Base-by-base conservation (phyloP, 495 filamentous ascomycete genomes). In the Neurospora tetraspora region DNA sequence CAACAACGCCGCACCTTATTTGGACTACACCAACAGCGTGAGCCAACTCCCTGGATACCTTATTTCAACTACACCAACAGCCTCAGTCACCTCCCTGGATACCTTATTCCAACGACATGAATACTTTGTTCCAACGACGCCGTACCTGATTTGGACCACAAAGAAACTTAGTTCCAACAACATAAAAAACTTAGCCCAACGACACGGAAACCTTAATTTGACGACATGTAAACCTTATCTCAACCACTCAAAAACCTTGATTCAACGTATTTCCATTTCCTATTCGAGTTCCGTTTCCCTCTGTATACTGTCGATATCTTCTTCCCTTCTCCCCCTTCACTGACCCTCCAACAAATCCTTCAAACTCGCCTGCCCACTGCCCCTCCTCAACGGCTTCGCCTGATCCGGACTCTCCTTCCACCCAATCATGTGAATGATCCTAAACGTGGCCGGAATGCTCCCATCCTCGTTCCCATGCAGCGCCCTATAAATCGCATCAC, bases 401-500 rank as follows among this genome's bases (percentile, higher is more conserved):
- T 98, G 94, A 69, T 90, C 86, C 37, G 86, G 85, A 0, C 91
- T 91, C 76, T 95, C 92, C 81, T 95, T 96, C 96, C 96, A 99
- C 20, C 96, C 96, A 83, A 99, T 98, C 94, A 98, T 95, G 79
- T 93, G 96, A 71, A 97, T 96, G 74, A 96, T 85, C 72, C 93
- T 86, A 79, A 95, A 98, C n/a, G 94, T 98, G 10, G 94, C 94
- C 3, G 94, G 94, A 71, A 97, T 83, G 0, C 80, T 89, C 18
- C 91, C 89, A 69, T 92, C 84, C 69, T 86, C 86, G 72, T 86
- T 83, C 3, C 91, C 93, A 82, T 99, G 93, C 72, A 99, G 78
- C 80, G 90, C 88, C 36, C 89, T 86, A 79, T 99, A 99, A 36
- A 99, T 97, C 16, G 87, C 92, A 77, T 99, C 93, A 27, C 90